phyloP scores from a whole-genome alignment of 2,329 filamentous ascomycete species.

The Plenodomus tracheiphilus region DNA sequence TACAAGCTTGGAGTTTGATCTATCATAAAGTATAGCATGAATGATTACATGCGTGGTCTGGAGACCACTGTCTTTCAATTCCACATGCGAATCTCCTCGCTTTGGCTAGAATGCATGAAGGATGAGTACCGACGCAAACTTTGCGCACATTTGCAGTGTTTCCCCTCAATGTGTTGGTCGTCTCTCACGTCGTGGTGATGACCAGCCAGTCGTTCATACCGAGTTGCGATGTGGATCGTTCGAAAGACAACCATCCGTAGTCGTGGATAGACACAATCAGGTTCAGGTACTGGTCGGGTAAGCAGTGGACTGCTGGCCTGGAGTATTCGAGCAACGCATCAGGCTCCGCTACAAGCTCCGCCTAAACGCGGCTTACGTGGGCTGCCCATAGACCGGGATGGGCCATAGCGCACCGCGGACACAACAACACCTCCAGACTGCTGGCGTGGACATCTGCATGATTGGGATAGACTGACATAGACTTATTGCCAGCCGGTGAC shows the following conservation, averaged over 20 bases:
- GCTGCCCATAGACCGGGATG: not conserved
- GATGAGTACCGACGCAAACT: no score
- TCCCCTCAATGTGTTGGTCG: no score
- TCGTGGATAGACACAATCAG: no score
- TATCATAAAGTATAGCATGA: not conserved
- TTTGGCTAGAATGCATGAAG: no score
- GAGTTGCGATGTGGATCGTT: no score
- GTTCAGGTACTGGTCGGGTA: not conserved
- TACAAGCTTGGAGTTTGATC: not conserved
- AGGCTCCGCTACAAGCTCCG: not conserved
- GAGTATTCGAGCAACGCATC: no score
- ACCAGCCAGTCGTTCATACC: no score
- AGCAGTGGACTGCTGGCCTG: not conserved
- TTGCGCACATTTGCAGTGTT: no score
- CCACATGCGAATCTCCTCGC: no score
- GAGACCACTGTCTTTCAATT: not conserved
- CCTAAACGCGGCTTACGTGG: not conserved
- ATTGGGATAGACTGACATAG: not conserved
- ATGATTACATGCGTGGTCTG: not conserved
- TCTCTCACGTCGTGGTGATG: no score
- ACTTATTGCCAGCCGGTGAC: not conserved
- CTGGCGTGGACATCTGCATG: not conserved
- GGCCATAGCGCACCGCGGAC: not conserved
- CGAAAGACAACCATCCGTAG: no score
- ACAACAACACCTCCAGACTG: not conserved